Base-by-base conservation (phyloP, 75 land plant species). In the Cunninghamia lanceolata region DNA sequence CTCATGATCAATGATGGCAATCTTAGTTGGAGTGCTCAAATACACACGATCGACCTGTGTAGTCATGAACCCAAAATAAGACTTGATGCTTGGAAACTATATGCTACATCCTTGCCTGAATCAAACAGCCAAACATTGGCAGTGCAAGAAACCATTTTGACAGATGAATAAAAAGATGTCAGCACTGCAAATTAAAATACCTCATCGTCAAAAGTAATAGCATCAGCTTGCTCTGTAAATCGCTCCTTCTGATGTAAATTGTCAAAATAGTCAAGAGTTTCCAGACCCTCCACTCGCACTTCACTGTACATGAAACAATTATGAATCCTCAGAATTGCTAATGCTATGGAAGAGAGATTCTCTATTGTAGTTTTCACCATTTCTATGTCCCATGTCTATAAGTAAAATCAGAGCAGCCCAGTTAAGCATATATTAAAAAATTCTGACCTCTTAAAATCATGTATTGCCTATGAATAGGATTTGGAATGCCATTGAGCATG, bases 1-100 rank as follows among this genome's bases (percentile, higher is more conserved):
- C 87, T 90, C 93, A 80, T 94, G 95, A 86, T 93, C 95, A 39
- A 94, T 86, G 9, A 93, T 87, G 10, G 93, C 93, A 83, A 94
- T 91, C 91, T 91, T 94, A 56, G 93, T 89, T 84, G 93, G 85
- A 36, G 90, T 88, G 40, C 87, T 75, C 36, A 83, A 8, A 83
- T 83, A 83, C 42, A 83, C 84, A 32, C 40, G 53, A 54, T 83
- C 84, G 0, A 83, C 66, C 84, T 83, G 21, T 34, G 16, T 83
- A 35, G 63, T 25, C 21, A 80, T n/a, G 14, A 79, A n/a, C 30
- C 1, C 40, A 32, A 85, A 39, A 73, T 73, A 42, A 42, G 82
- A 28, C 32, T 85, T 25, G 34, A 80, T 71, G 35, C 76, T 35
- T n/a, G 4, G 11, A 35, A 50, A 70, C 14, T 30, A 19, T 71